Evolutionary conservation across 2,329 filamentous ascomycete genomes (phyloP).

Genomic region (Sporothrix pseudoabietina): DNA sequence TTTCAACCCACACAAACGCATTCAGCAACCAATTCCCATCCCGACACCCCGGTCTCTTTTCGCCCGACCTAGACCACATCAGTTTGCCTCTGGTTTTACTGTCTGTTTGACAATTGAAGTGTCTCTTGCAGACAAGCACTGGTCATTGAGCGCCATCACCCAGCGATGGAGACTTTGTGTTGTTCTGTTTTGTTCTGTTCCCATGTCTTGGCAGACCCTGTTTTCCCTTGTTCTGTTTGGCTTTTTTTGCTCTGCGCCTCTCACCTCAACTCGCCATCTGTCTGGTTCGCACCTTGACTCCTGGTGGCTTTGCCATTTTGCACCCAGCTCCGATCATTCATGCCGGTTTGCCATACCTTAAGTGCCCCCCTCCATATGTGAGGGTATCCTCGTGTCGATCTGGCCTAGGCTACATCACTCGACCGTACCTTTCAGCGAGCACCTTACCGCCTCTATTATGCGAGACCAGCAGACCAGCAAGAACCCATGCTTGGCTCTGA

Average conservation of each 20-base stretch:
- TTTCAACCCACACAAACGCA: neutral
- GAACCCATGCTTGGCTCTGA: neutral
- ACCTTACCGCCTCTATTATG: neutral
- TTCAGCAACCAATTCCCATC: neutral
- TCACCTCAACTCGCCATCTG: neutral
- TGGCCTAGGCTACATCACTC: neutral
- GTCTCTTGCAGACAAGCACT: neutral
- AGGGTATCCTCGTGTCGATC: constrained; percentile 16
- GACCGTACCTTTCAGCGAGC: neutral
- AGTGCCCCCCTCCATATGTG: constrained; percentile 2
- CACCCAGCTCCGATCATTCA: constrained; percentile 22
- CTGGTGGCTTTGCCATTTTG: constrained; percentile 24
- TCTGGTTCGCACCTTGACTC: neutral
- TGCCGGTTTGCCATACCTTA: constrained; percentile 8
- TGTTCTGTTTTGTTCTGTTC: constrained; percentile 10
- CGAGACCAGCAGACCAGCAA: neutral
- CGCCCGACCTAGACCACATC: neutral
- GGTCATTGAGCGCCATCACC: neutral
- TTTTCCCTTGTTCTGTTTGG: neutral
- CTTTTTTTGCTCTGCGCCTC: neutral
- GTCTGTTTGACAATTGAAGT: neutral
- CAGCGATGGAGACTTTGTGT: neutral
- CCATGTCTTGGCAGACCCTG: neutral
- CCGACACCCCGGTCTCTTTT: neutral
- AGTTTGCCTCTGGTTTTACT: neutral